Evolutionary conservation across 768 basidiomycete genomes (phyloP), one percentile per base, ranked within the genome.

Genomic region (Naematelia encephala): DNA sequence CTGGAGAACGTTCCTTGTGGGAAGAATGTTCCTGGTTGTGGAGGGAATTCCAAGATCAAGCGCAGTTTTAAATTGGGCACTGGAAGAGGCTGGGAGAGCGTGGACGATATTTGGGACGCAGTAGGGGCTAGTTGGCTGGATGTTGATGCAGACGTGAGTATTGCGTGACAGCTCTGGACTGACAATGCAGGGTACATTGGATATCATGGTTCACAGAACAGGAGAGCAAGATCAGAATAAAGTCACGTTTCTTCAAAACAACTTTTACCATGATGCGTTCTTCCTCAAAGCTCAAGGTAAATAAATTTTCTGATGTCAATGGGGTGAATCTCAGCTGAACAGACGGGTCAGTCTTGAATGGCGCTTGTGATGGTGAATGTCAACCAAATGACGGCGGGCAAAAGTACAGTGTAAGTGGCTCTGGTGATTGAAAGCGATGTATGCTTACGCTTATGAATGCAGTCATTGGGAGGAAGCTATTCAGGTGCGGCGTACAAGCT

Each of bases 251-350:
- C 80, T 99, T 49, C 91, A 94, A 78, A 99, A 99, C 72, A 98
- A 97, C 76, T 90, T 93, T 70, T 98, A 94, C 70, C 92, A 92
- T 72, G 96, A 99, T 64, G 94, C 96, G 0, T 99, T 99, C 81
- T 99, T 98, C 84, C 81, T 98, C 53, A 97, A 97, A 73, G 91
- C 96, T 1, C 89, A 92, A 44, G 87, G 93, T 94, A 44, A 45
- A 85, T 78, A 22, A 11, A 1, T 19, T 43, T n/a, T 14, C 11
- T 62, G n/a, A n/a, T n/a, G n/a, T 46, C 22, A n/a, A 44, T 14
- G 4, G 21, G 34, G 30, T 14, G 43, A 34, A 12, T 54, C 53
- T 59, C 45, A 56, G 11, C 23, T 48, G 13, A 16, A 10, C 45
- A 19, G 5, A 56, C 25, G 13, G 10, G 14, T 19, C 64, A 92